Percentiles rank a stretch among this genome's conserved stretches.
Evolutionary conservation across 208 protist genomes (phyloP).

Genomic region (Trypanosoma scelopori): DNA sequence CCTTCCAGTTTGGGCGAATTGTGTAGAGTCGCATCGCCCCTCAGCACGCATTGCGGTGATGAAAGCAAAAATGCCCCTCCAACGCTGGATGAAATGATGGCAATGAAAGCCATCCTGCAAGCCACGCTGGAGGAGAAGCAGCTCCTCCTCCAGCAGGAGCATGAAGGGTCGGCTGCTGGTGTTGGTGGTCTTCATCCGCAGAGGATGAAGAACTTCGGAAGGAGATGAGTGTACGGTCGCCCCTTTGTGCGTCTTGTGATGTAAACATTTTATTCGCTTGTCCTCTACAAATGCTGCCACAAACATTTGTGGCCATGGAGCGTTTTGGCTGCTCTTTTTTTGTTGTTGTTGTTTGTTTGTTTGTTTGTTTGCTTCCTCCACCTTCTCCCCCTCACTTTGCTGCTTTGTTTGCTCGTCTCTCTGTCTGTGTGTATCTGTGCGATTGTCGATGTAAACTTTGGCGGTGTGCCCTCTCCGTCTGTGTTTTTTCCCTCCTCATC

Average conservation of each 20-base stretch:
- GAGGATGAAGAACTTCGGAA: not conserved
- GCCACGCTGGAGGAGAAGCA: constrained; percentile 50
- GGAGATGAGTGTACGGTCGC: not conserved
- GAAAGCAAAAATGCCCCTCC: not conserved
- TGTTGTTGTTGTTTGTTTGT: too few relatives aligned
- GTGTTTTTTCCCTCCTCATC: too few relatives aligned
- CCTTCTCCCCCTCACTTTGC: too few relatives aligned
- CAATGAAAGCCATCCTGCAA: constrained; percentile 38
- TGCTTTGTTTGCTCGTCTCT: too few relatives aligned
- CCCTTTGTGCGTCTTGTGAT: not conserved
- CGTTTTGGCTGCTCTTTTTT: too few relatives aligned
- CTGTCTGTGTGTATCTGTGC: too few relatives aligned
- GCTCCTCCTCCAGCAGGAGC: constrained; percentile 13
- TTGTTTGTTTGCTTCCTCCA: too few relatives aligned
- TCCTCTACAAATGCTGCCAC: too few relatives aligned
- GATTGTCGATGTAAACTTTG: too few relatives aligned
- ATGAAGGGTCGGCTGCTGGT: not conserved
- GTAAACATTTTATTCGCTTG: too few relatives aligned
- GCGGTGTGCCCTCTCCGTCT: too few relatives aligned
- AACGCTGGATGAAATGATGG: constrained; percentile 36
- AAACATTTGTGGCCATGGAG: too few relatives aligned
- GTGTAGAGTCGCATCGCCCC: not conserved
- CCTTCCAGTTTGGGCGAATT: not conserved
- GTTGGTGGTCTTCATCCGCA: not conserved
- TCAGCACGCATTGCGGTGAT: not conserved